Evolutionary conservation across 1,284 basidiomycete genomes (phyloP), one percentile per base, ranked within the genome.

Genomic region (Malassezia sp.): DNA sequence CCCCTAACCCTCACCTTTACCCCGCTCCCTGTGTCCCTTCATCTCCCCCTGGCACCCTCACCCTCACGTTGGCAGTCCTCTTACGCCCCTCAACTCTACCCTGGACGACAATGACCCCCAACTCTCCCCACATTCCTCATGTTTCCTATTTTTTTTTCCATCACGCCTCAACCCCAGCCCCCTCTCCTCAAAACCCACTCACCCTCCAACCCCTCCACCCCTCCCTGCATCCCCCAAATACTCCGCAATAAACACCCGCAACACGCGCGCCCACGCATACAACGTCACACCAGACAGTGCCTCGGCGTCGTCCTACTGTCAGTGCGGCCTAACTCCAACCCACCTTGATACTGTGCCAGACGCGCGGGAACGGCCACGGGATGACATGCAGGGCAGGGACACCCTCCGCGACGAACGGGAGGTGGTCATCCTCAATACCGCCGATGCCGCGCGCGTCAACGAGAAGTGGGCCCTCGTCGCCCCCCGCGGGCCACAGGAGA

Each of bases 311-410:
- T 99, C 93, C 84, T n/a, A n/a, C n/a, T n/a, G n/a, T n/a, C n/a
- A n/a, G n/a, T n/a, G n/a, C n/a, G n/a, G n/a, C n/a, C n/a, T n/a
- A n/a, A n/a, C n/a, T n/a, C n/a, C n/a, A n/a, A n/a, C n/a, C n/a
- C n/a, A n/a, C n/a, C n/a, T 89, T 59, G 5, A 88, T 67, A 12
- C 77, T 83, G 71, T 96, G 93, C 93, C 91, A 96, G 5, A 93
- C 89, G 2, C 40, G 52, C 0, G 93, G 93, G 70, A 97, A 97
- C 0, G 86, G 89, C 32, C 78, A 79, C 0, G 90, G 74, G 50
- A 97, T 97, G 39, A 97, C 67, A 70, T 99, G 93, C 53, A 97
- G 72, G 38, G 96, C 74, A 46, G 81, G 86, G 15, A 99, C 89
- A 5, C 91, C 93, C 42, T 76, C 73, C 28, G 75, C 71, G 34